Base-by-base conservation (phyloP, 768 basidiomycete genomes). In the Dacryopinax primogenitus region DNA sequence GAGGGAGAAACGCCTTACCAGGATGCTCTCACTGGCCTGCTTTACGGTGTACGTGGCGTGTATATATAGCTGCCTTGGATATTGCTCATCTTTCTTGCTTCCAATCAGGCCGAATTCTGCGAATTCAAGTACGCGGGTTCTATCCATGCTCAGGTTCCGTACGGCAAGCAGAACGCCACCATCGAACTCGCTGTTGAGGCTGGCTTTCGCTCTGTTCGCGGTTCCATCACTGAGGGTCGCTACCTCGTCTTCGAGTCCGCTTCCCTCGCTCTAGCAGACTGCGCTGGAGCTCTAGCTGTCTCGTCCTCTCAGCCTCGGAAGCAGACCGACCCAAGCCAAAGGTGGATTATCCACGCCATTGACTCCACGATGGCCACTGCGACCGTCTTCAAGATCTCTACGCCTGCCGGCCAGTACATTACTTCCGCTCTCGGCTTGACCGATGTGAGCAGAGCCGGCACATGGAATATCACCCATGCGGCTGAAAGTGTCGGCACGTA, bases 211-310 rank as follows among this genome's bases (percentile, higher is more conserved):
- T 13, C 51, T 4, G 47, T 65, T 28, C 64, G 64, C 18, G 64
- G 64, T 18, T 32, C 45, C 28, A n/a, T 65, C 2, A 65, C 64
- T 33, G 64, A 65, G 23, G 64, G 64, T 35, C 45, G 64, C 36
- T 62, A 65, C 58, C 47, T 65, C 32, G 33, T 62, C 32, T 12
- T 62, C 58, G 64, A 65, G 39, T 32, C 61, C 32, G 34, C 30
- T 62, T 32, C 30, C 61, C 30, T 35, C 32, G 61, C 61, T 62
- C 61, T 62, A 30, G 21, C 21, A 15, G 61, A 33, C 61, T 16
- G 30, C 34, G n/a, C 16, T 44, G 41, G 41, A 18, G 41, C 41
- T 23, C 41, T 44, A 18, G 41, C 41, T 18, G 41, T 44, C 41
- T 44, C 41, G 7, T 44, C 62, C 33, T 23, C 62, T 41, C 33